A percentile compares a stretch with the other conserved stretches of the same genome.
These are phyloP conservation scores for Ophiosphaerella herpotricha DNA, from an alignment of 2,329 filamentous ascomycete species.

Conservation along the genomic window DNA sequence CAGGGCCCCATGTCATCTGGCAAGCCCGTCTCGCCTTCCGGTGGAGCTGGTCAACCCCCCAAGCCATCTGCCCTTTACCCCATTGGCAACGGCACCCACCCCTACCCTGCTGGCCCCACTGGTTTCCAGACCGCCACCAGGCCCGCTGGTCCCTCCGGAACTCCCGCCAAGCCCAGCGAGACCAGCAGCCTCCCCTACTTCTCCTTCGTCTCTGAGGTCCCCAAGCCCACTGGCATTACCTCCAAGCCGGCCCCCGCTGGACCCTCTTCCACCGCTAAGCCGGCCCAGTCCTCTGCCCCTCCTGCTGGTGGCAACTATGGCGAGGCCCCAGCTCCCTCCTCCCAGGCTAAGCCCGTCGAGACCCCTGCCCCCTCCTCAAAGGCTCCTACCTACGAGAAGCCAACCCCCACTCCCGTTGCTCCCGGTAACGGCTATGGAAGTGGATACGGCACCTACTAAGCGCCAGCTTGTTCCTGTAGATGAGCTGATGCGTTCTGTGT, in stretches of 20 bases:
- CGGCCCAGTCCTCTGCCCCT: slow-evolving; percentile 6
- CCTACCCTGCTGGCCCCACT: slow-evolving; percentile 32
- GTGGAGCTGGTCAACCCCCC: slow-evolving; percentile 9
- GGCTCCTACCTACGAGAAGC: slow-evolving; percentile 5
- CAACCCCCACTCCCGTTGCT: slow-evolving; percentile 17
- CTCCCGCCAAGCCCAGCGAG: slow-evolving; percentile 18
- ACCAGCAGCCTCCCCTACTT: slow-evolving; percentile 27
- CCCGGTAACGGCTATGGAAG: slow-evolving; percentile 22
- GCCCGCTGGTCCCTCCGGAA: slow-evolving; percentile 27
- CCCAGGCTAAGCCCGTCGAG: slow-evolving; percentile 13
- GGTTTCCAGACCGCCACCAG: slow-evolving; percentile 40
- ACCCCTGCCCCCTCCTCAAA: slow-evolving; percentile 9
- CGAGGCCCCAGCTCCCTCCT: slow-evolving; percentile 2
- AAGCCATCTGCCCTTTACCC: slow-evolving; percentile 31
- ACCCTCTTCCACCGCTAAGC: slow-evolving; percentile 14
- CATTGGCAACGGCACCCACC: slow-evolving; percentile 29
- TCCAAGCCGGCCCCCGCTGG: neutral
- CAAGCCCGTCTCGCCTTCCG: slow-evolving; percentile 7
- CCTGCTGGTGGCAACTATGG: slow-evolving; percentile 14
- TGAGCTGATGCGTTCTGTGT: slow-evolving; percentile 24
- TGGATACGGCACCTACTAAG: slow-evolving; percentile 32
- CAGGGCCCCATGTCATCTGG: slow-evolving; percentile 13
- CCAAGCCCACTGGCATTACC: slow-evolving; percentile 13
- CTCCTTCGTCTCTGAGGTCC: slow-evolving; percentile 30
- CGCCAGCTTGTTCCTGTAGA: slow-evolving; percentile 13